Percentiles rank a stretch among this genome's conserved stretches.
Evolutionary conservation across 164 flowering plant genomes (phyloP).

Genomic region (Nymphaea colorata): DNA sequence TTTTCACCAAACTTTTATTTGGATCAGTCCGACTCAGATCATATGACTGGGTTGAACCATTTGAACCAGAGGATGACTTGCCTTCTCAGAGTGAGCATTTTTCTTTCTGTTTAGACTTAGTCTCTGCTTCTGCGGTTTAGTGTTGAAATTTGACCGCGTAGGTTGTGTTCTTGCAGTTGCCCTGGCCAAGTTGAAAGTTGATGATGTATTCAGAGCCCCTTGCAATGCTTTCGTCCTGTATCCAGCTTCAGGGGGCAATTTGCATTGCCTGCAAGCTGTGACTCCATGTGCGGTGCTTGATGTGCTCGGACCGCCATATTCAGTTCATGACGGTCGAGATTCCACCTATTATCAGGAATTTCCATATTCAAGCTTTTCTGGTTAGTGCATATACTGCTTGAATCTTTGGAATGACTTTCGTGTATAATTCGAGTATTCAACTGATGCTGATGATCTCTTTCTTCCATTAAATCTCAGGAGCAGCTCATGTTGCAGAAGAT

Average conservation of each 20-base stretch:
- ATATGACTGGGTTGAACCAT: constrained; percentile 59
- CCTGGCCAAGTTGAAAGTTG: constrained; percentile 54
- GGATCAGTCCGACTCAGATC: constrained; percentile 82
- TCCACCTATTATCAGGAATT: constrained; percentile 53
- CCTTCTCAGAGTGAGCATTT: constrained; percentile 4
- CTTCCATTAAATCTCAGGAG: constrained; percentile 12
- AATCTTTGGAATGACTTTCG: too few relatives aligned
- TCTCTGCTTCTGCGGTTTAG: background rate
- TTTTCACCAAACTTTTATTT: constrained; percentile 69
- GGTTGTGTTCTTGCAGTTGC: constrained; percentile 29
- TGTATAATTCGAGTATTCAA: too few relatives aligned
- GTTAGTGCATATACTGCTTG: constrained; percentile 20
- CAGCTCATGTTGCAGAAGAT: constrained; percentile 15
- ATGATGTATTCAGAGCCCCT: constrained; percentile 52
- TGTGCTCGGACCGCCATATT: constrained; percentile 89
- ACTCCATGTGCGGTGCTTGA: constrained; percentile 86
- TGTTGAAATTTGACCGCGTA: background rate
- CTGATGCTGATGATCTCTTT: background rate
- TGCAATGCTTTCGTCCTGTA: constrained; percentile 68
- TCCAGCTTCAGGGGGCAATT: constrained; percentile 83
- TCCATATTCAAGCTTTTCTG: constrained; percentile 20
- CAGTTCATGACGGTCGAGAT: constrained; percentile 59
- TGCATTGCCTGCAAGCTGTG: constrained; percentile 67
- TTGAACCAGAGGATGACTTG: constrained; percentile 4
- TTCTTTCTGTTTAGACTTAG: too few relatives aligned